Conservation (phyloP, 78 protist species). For the slime mould (Dictyostelium discoideum) region dicty_2.7 NC_007091.3:834501-835000, state of each 20-base stretch:
- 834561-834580: slow-evolving; percentile 20
- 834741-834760: neutral
- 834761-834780: neutral
- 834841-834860: neutral
- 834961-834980: slow-evolving; percentile 12
- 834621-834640: neutral
- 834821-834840: slow-evolving; percentile 1
- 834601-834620: slow-evolving; percentile 10
- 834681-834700: too few relatives aligned
- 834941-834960: neutral
- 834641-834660: neutral
- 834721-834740: neutral
- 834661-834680: slow-evolving; percentile 41
- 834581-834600: slow-evolving; percentile 25
- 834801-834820: neutral
- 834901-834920: neutral
- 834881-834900: slow-evolving; percentile 26
- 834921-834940: neutral
- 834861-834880: neutral
- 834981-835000: neutral
- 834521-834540: slow-evolving; percentile 6
- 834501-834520: slow-evolving; percentile 26
- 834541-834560: neutral
- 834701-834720: neutral
- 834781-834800: neutral